Evolutionary conservation across 257 asterid genomes (phyloP), one percentile per base, ranked within the genome.

Genomic region (Jaltomata sinuosa): DNA sequence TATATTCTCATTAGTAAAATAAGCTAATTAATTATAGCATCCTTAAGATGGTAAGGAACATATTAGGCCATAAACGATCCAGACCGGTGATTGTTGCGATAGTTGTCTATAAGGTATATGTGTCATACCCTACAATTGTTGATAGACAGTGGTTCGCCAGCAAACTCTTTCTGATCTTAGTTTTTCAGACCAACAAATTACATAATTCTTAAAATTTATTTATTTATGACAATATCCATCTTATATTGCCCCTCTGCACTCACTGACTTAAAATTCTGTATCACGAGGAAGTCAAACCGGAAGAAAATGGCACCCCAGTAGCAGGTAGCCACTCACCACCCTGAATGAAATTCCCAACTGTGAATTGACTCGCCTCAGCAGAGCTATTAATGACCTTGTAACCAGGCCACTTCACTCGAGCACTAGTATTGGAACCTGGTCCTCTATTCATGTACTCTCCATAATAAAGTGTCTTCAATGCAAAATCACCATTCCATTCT

Each of bases 321-420:
- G 69, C 71, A 49, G 92, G 91, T 84, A 94, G 12, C 98, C 98
- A 94, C 18, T 79, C 81, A 22, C 18, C 86, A 25, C 97, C 99
- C 85, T 94, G 94, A 22, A 96, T 88, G 81, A 96, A 93, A 82
- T 89, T 90, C 0, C 50, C 96, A 1, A 90, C 97, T 11, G 97
- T 89, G 3, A 94, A 96, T 86, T 91, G 98, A 8, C 85, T 77
- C 14, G 98, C 99, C 84, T 91, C 99, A 0, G 87, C 15, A 11
- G 96, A 87, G 55, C 57, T 87, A 1, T 87, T 90, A 49, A 93
- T 92, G 11, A 94, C 92, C 47, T 91, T 85, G 21, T 93, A 96
- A 62, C 99, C 99, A 3, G 98, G 93, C 99, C 99, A 96, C 3
- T 79, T 91, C 25, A 96, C 99, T 86, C 99, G 87, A 0, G 77